A percentile compares a stretch with the other conserved stretches of the same genome.
Evolutionary conservation across 176 grass and related monocot species (phyloP).

Genomic region (Lolium perenne): DNA sequence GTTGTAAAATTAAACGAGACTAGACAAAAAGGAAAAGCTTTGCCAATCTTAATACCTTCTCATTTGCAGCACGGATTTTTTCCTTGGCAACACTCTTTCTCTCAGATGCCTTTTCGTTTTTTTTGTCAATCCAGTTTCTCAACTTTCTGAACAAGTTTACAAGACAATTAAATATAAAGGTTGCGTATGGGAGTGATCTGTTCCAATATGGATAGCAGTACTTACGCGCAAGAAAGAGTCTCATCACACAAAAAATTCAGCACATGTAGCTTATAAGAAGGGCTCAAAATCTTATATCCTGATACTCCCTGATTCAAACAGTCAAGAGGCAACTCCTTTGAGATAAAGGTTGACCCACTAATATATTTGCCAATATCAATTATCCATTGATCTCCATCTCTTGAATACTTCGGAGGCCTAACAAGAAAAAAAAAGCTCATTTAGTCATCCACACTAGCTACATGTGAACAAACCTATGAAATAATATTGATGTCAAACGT

Average conservation of each 20-base stretch:
- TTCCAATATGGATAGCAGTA: slow-evolving; percentile 38
- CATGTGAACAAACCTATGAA: slow-evolving; percentile 26
- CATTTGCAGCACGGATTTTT: slow-evolving; percentile 66
- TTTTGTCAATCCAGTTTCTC: slow-evolving; percentile 66
- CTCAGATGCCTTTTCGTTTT: slow-evolving; percentile 62
- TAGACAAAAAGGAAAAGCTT: slow-evolving; percentile 4
- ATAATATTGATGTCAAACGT: slow-evolving; percentile 19
- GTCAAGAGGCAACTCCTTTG: slow-evolving; percentile 52
- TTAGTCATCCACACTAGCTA: slow-evolving; percentile 22
- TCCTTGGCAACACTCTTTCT: slow-evolving; percentile 51
- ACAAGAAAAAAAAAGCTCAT: slow-evolving; percentile 26
- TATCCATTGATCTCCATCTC: slow-evolving; percentile 64
- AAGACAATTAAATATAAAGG: slow-evolving; percentile 39
- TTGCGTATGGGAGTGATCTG: neutral
- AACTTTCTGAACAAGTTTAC: slow-evolving; percentile 59
- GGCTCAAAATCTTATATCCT: slow-evolving; percentile 70
- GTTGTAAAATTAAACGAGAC: neutral
- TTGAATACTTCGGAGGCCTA: slow-evolving; percentile 62
- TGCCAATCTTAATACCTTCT: slow-evolving; percentile 57
- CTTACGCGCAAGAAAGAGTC: slow-evolving; percentile 74
- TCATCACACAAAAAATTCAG: slow-evolving; percentile 91
- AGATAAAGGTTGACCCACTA: slow-evolving; percentile 47
- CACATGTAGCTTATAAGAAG: slow-evolving; percentile 66
- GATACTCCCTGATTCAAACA: slow-evolving; percentile 51
- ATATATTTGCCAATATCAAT: slow-evolving; percentile 58